phyloP scores from a whole-genome alignment of 1,284 basidiomycete genomes.

The Tilletia setariae region DNA sequence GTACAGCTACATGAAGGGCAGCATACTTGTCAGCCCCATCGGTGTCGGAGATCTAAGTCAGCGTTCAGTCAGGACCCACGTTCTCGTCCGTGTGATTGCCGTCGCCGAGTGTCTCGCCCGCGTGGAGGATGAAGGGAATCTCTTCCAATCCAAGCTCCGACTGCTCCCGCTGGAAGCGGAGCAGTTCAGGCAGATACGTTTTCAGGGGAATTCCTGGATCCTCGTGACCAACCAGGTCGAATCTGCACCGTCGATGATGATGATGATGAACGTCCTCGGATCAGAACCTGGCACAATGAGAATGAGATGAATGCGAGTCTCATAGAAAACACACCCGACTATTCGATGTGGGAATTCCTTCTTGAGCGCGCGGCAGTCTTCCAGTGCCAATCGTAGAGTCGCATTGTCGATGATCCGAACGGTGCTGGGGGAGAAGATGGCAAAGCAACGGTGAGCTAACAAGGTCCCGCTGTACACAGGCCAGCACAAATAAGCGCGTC shows the following conservation, averaged over 20 bases:
- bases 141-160: constrained; percentile 62
- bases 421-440: constrained; percentile 71
- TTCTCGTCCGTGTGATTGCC: constrained; percentile 67
- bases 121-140: constrained; percentile 75
- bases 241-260: constrained; percentile 43
- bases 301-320: too few relatives aligned
- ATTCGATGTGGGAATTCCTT: constrained; percentile 71
- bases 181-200: constrained; percentile 65
- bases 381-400: constrained; percentile 66
- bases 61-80: constrained; percentile 14
- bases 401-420: constrained; percentile 63
- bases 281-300: neutral
- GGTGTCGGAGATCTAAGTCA: too few relatives aligned
- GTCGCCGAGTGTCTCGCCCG: constrained; percentile 73
- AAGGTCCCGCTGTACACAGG: neutral
- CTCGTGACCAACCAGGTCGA: constrained; percentile 76
- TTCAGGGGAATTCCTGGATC: constrained; percentile 65
- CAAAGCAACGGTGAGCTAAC: neutral
- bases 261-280: neutral
- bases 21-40: neutral
- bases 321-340: constrained; percentile 57
- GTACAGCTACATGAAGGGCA: constrained; percentile 58
- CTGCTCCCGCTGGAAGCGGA: constrained; percentile 64
- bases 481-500: neutral
- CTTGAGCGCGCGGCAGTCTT: constrained; percentile 71